These are phyloP conservation scores for Podila verticillata DNA, from an alignment of 192 early-diverging fungal genomes.

Conservation along the genomic window DNA sequence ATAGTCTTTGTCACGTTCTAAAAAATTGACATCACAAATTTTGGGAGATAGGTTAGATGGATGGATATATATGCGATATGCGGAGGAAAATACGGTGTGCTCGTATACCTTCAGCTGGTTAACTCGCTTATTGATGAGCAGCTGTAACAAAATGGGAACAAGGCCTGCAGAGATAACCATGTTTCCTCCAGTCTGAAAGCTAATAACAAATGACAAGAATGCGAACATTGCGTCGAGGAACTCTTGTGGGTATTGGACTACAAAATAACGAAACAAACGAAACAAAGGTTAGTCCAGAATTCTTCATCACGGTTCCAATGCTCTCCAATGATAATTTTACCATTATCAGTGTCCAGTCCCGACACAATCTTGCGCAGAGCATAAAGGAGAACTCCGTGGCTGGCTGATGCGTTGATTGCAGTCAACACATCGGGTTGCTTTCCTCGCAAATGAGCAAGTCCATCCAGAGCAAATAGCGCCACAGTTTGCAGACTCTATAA, in stretches of 20 bases:
- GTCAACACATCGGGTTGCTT: constrained; percentile 83
- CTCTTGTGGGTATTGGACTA: constrained; percentile 65
- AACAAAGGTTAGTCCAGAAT: no score
- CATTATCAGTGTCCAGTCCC: constrained; percentile 53
- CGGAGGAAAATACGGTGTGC: background rate
- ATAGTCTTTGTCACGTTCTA: constrained; percentile 77
- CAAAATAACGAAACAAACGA: background rate
- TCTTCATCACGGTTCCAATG: no score
- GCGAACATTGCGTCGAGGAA: constrained; percentile 87
- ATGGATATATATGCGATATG: background rate
- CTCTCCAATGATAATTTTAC: constrained; percentile 10
- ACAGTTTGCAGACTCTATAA: constrained; percentile 78
- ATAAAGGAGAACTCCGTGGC: constrained; percentile 91
- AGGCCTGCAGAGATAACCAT: constrained; percentile 93
- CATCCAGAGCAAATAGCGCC: constrained; percentile 85
- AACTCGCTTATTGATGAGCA: constrained; percentile 70
- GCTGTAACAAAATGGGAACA: constrained; percentile 79
- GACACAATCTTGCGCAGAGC: constrained; percentile 79
- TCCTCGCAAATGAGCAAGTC: constrained; percentile 79
- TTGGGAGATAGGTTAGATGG: background rate
- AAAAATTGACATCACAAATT: background rate
- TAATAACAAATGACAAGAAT: constrained; percentile 81
- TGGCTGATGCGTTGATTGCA: constrained; percentile 91
- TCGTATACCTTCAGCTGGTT: constrained; percentile 67
- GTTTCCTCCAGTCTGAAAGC: constrained; percentile 83